Base-by-base conservation (phyloP, 1,284 basidiomycete genomes). In the Cryptococcus sp. region DNA sequence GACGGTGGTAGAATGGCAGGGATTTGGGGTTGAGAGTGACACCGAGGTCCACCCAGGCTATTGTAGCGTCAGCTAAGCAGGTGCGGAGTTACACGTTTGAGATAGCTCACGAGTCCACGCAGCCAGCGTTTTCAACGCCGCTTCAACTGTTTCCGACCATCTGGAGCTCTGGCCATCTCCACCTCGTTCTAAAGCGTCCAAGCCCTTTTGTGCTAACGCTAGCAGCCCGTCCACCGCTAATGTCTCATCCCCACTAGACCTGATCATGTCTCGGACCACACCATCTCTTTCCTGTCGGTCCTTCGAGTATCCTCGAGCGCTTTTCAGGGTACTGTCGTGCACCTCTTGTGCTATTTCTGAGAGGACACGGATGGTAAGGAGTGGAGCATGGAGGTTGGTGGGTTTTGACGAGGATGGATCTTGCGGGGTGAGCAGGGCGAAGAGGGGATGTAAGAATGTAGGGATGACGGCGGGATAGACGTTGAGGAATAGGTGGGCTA, bases 21-120 rank as follows among this genome's bases (percentile, higher is more conserved):
- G 93, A 93, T 11, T 86, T 86, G 22, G 90, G 91, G 1, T 93
- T 98, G 61, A 99, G 89, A 31, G 96, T 91, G 58, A 99, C 82
- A 69, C 91, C 91, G 71, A 99, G 94, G 74, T 99, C 97, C 69
- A 99, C 90, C 96, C 96, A 99, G 10, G 93, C 93, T 95, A 68
- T 23, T 35, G 47, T 5, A 10, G 42, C 25, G 64, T 72, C 52
- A 72, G 66, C 27, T n/a, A 38, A 19, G n/a, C 44, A 22, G 20
- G 38, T 25, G 11, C 20, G 15, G 38, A 38, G 7, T 19, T 6
- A 5, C 10, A 7, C 1, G 8, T 35, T 35, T 35, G 31, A 35
- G 10, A 20, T 11, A 2, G 87, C 92, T 77, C 75, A 94, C 93
- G 92, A 65, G 92, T 93, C 78, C 97, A 99, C 45, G 93, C 91